Conservation (phyloP, 108 stramenopile genomes). For the Cyclotella atomus region DNA sequence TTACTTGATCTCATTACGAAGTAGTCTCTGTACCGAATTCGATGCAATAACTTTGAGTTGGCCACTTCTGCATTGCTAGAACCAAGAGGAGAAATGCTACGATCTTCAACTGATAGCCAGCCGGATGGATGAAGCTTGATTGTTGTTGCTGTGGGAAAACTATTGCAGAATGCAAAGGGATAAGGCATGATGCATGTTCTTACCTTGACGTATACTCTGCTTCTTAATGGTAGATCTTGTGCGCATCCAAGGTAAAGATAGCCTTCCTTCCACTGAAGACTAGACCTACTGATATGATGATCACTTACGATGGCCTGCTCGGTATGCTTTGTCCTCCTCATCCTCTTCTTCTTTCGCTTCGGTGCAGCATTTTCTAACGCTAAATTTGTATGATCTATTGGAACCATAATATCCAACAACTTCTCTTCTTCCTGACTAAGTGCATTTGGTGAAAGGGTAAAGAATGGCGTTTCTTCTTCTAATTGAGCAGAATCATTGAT, state of each 20-base stretch:
- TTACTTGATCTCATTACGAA: conserved; percentile 14
- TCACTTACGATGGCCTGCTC: neutral
- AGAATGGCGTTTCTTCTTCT: conserved; percentile 4
- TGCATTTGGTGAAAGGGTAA: conserved; percentile 27
- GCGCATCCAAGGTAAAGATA: neutral
- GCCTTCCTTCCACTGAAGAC: neutral
- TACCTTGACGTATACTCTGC: conserved; percentile 10
- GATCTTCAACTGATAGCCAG: conserved; percentile 47
- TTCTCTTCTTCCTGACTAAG: conserved; percentile 25
- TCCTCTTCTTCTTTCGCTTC: conserved; percentile 8
- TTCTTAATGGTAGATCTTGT: neutral
- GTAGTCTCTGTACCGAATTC: conserved; percentile 26
- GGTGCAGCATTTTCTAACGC: neutral
- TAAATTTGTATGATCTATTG: neutral
- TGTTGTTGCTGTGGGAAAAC: conserved; percentile 6
- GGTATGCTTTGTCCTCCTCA: neutral
- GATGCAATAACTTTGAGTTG: conserved; percentile 4
- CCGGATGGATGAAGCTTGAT: conserved; percentile 40
- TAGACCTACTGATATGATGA: neutral
- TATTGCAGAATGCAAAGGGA: neutral
- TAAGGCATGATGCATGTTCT: neutral
- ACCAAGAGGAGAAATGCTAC: conserved; percentile 17
- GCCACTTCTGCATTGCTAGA: too few species aligned
- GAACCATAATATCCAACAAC: conserved; percentile 22
- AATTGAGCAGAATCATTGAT: too few species aligned